A percentile compares a stretch with the other conserved stretches of the same genome.
Evolutionary conservation across 345 rosid genomes (phyloP).

Genomic region (Populus alba): DNA sequence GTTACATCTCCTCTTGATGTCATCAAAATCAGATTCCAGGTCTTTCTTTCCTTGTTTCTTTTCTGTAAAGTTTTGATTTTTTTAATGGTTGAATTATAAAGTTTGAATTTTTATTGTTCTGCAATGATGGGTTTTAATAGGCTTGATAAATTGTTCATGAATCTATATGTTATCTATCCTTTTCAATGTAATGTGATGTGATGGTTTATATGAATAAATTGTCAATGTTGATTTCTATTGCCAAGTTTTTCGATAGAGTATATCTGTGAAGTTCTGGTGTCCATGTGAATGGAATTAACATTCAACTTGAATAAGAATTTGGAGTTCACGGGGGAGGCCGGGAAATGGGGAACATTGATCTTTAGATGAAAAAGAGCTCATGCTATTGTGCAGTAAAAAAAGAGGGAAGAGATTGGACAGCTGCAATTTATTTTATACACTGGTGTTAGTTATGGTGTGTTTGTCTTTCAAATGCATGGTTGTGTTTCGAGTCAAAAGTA

Average conservation of each 20-base stretch:
- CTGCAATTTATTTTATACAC: not conserved
- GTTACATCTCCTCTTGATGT: conserved; percentile 98
- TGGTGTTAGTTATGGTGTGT: not conserved
- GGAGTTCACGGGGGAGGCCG: not conserved
- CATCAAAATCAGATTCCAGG: conserved; percentile 98
- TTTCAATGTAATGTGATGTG: too few relatives aligned
- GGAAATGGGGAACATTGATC: not conserved
- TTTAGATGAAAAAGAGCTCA: not conserved
- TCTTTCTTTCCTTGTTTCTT: conserved; percentile 8
- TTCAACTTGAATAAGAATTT: not conserved
- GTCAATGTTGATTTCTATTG: not conserved
- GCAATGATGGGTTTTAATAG: not conserved
- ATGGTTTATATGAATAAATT: too few relatives aligned
- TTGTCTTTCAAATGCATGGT: not conserved
- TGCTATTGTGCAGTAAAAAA: not conserved
- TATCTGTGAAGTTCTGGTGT: not conserved
- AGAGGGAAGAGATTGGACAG: not conserved
- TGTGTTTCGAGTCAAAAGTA: not conserved
- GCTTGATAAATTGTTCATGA: not conserved
- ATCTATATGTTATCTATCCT: too few relatives aligned
- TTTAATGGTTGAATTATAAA: not conserved
- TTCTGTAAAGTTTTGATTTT: not conserved
- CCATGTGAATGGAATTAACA: not conserved
- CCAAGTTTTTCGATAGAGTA: not conserved
- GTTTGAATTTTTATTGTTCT: not conserved